phyloP scores from a whole-genome alignment of 345 rosid species.

The Populus ilicifolia region DNA sequence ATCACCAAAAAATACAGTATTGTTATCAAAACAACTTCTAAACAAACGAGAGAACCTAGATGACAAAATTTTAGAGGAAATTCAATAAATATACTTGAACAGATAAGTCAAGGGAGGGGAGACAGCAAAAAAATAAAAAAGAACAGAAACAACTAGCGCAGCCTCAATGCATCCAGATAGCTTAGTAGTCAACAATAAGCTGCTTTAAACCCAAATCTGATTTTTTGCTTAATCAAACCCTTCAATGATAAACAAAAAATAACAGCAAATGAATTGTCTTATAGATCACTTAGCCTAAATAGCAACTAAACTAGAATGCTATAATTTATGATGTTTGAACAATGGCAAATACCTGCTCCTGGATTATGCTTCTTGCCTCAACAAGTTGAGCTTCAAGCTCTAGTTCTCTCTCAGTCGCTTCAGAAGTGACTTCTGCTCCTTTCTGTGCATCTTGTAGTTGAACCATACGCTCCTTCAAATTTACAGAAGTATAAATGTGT shows the following conservation, averaged over 20 bases:
- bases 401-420: slow-evolving; percentile 95
- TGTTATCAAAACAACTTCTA: not conserved
- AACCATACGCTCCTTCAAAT: slow-evolving; percentile 65
- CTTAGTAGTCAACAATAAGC: not conserved
- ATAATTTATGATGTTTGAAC: not conserved
- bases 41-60: not conserved
- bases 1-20: not conserved
- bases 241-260: too few relatives aligned
- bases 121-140: not conserved
- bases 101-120: not conserved
- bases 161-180: not conserved
- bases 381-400: slow-evolving; percentile 99
- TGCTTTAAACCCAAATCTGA: not conserved
- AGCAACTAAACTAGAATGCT: not conserved
- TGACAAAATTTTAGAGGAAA: not conserved
- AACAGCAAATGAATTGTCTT: not conserved
- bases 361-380: slow-evolving; percentile 96
- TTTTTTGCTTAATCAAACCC: not conserved
- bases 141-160: not conserved
- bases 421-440: slow-evolving; percentile 82
- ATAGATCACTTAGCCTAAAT: not conserved
- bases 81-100: not conserved
- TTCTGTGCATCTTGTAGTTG: slow-evolving; percentile 90
- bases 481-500: slow-evolving; percentile 1
- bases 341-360: slow-evolving; percentile 71